Percentiles rank a stretch among this genome's conserved stretches.
phyloP scores from a whole-genome alignment of 352 stramenopile species.

The Globisporangium cylindrosporum region DNA sequence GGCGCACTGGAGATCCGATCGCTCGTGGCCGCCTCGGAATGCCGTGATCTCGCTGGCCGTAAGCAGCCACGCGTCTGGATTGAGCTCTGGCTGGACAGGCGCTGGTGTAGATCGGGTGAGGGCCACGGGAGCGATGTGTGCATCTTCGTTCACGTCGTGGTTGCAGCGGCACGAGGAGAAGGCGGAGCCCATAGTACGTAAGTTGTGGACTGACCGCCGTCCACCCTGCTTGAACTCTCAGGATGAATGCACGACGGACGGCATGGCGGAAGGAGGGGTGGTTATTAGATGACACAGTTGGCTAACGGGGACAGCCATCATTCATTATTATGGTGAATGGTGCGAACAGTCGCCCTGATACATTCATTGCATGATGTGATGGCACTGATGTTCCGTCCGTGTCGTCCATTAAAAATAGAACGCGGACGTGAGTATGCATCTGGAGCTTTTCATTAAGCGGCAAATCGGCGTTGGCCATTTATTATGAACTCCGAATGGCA shows the following conservation, averaged over 20 bases:
- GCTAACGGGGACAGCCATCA: not conserved
- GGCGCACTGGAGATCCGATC: not conserved
- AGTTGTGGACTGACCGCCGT: not conserved
- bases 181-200: slow-evolving; percentile 7
- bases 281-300: no score
- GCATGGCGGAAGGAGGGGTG: not conserved
- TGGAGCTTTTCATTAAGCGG: no score
- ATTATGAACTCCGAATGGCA: no score
- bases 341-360: no score
- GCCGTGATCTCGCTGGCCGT: not conserved
- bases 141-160: not conserved
- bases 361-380: no score
- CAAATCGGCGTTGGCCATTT: no score
- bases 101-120: not conserved
- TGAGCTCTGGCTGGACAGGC: slow-evolving; percentile 16
- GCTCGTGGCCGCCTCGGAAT: slow-evolving; percentile 5
- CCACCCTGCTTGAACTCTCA: not conserved
- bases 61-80: slow-evolving; percentile 15
- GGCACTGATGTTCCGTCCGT: no score
- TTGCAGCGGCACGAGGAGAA: slow-evolving; percentile 10
- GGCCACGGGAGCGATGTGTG: not conserved
- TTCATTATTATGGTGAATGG: not conserved
- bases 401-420: no score
- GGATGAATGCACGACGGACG: not conserved
- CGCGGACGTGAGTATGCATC: no score